Evolutionary conservation across 2,329 filamentous ascomycete genomes (phyloP).

Genomic region (Diaporthe sp.): DNA sequence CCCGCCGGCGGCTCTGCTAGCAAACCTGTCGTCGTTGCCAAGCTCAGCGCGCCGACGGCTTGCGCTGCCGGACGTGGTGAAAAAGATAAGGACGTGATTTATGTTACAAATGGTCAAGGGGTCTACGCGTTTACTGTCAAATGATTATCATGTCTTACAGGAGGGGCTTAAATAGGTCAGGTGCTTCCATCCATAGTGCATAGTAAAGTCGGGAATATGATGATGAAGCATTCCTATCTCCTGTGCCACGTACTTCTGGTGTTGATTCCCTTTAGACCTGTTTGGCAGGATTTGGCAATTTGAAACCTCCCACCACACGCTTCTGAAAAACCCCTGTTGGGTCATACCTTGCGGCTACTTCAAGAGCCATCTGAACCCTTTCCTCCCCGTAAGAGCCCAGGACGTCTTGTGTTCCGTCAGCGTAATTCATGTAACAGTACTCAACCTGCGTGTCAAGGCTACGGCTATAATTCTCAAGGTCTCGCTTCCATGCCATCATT

Average conservation of each 20-base stretch:
- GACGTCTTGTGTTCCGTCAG: not conserved
- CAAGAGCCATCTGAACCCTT: not conserved
- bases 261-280: not conserved
- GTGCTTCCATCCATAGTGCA: not conserved
- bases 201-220: too few relatives aligned
- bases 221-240: too few relatives aligned
- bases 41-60: slow-evolving; percentile 47
- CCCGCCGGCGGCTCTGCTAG: slow-evolving; percentile 42
- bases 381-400: not conserved
- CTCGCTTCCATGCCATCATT: not conserved
- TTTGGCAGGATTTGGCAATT: not conserved
- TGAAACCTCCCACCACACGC: slow-evolving; percentile 6
- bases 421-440: not conserved
- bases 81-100: slow-evolving; percentile 46
- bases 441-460: not conserved
- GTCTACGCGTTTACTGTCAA: slow-evolving; percentile 6
- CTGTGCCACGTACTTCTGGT: not conserved
- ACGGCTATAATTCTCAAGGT: not conserved
- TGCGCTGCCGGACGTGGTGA: slow-evolving; percentile 50
- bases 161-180: not conserved
- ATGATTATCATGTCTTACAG: not conserved
- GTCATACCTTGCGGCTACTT: not conserved
- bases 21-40: slow-evolving; percentile 46
- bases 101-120: slow-evolving; percentile 2
- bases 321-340: not conserved